Evolutionary conservation across 257 asterid species (phyloP).

Genomic region (Rauvolfia tetraphylla): DNA sequence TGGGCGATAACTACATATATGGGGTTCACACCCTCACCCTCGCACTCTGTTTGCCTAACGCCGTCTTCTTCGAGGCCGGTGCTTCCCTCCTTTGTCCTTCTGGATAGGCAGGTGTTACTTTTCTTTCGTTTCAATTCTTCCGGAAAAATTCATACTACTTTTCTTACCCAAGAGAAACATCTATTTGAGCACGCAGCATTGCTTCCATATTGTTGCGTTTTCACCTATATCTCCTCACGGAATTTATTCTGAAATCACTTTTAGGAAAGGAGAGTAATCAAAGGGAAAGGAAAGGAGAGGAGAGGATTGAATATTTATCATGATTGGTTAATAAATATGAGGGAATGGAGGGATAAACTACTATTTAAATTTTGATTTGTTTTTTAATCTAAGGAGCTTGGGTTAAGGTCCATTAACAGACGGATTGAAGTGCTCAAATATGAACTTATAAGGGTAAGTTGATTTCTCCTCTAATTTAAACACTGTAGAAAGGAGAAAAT

Average conservation of each 20-base stretch:
- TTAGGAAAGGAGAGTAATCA: too few relatives aligned
- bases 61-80: slow-evolving; percentile 95
- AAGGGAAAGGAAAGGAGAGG: too few relatives aligned
- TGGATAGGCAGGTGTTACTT: slow-evolving; percentile 68
- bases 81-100: slow-evolving; percentile 91
- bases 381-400: too few relatives aligned
- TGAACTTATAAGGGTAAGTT: not conserved
- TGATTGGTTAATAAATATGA: too few relatives aligned
- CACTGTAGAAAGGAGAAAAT: not conserved
- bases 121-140: slow-evolving; percentile 1
- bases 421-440: not conserved
- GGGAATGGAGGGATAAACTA: too few relatives aligned
- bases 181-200: not conserved
- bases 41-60: slow-evolving; percentile 86
- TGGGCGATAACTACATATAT: slow-evolving; percentile 95
- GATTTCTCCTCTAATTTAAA: not conserved
- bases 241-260: not conserved
- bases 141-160: not conserved
- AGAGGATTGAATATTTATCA: too few relatives aligned
- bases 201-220: not conserved
- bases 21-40: slow-evolving; percentile 68
- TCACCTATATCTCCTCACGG: not conserved
- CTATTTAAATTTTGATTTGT: too few relatives aligned
- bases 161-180: not conserved
- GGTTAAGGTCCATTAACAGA: not conserved